These are phyloP conservation scores for Penicillium sp. DNA, from an alignment of 2,329 filamentous ascomycete genomes.

Conservation along the genomic window DNA sequence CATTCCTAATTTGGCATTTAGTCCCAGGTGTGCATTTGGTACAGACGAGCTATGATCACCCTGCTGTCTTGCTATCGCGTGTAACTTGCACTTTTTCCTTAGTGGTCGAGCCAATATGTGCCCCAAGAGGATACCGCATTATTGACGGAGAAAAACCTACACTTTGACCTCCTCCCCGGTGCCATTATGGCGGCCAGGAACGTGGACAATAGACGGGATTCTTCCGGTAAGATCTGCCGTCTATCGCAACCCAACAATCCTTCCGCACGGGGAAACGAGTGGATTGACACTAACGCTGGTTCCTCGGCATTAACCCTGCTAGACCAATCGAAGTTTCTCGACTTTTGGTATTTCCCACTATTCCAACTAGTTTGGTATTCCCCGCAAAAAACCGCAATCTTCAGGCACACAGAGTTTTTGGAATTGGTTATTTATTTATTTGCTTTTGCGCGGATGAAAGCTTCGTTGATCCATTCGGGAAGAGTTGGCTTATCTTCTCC, in stretches of 20 bases:
- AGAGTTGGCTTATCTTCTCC: not conserved
- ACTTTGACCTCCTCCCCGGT: constrained; percentile 9
- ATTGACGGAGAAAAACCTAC: constrained; percentile 9
- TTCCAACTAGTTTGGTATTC: not conserved
- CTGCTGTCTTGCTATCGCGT: not conserved
- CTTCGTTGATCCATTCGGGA: not conserved
- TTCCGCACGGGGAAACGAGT: not conserved
- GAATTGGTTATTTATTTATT: not conserved
- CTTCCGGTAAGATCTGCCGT: constrained; percentile 20
- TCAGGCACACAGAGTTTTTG: not conserved
- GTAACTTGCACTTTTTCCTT: not conserved
- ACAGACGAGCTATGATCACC: constrained; percentile 1
- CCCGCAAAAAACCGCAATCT: constrained; percentile 5
- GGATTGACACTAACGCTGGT: not conserved
- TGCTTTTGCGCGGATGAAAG: not conserved
- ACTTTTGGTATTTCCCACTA: not conserved
- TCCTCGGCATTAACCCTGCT: constrained; percentile 2
- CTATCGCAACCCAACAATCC: not conserved
- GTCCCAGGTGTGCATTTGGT: not conserved
- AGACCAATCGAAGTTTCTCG: constrained; percentile 20
- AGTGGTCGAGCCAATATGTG: constrained; percentile 9
- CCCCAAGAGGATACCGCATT: not conserved
- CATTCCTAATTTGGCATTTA: constrained; percentile 9
- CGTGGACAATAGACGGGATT: constrained; percentile 2
- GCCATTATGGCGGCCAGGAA: constrained; percentile 12